Base-by-base conservation (phyloP, 352 stramenopile genomes). In the Lagenidium giganteum region DNA sequence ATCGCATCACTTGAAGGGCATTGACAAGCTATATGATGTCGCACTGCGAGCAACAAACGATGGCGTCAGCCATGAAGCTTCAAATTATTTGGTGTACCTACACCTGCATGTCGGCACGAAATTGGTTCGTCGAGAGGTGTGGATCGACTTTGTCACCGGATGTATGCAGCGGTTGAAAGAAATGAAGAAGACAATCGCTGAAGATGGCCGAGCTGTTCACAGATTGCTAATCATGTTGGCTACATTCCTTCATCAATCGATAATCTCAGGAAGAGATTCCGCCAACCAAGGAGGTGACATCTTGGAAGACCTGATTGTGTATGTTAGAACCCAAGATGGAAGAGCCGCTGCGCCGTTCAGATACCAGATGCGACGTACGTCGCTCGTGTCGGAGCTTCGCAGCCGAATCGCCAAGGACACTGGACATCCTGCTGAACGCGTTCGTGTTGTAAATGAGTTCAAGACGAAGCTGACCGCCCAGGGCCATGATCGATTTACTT, bases 401-500 rank as follows among this genome's bases (percentile, higher is more conserved):
- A 74, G 85, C 47, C 60, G 67, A 23, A 72, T 88, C 27, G 65
- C 74, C 7, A 70, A 79, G 17, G 76, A 88, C 35, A 84, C 70
- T 8, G 61, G 61, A 3, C 74, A 88, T 54, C 58, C 73, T 23
- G 76, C 64, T 1, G 76, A 88, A 42, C 61, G 69, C 18, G 54
- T 88, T 39, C 74, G 76, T 5, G 67, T 88, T 33, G 57, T 88
- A 24, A 88, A 84, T 22, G 75, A 76, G 14, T 68, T 75, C 18
- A 84, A 84, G 32, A 81, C 64, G 11, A 87, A 85, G 51, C 42
- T 88, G 16, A 88, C 74, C 17, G 74, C 70, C 8, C 67, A 83
- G 50, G 68, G 67, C 3, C 71, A 87, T 42, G 57, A 75, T 16
- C 83, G 83, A 30, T 82, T 80, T 30, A 85, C 73, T 14, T 66